These are phyloP conservation scores for Russula vinacea DNA, from an alignment of 768 basidiomycete species.

Conservation along the genomic window DNA sequence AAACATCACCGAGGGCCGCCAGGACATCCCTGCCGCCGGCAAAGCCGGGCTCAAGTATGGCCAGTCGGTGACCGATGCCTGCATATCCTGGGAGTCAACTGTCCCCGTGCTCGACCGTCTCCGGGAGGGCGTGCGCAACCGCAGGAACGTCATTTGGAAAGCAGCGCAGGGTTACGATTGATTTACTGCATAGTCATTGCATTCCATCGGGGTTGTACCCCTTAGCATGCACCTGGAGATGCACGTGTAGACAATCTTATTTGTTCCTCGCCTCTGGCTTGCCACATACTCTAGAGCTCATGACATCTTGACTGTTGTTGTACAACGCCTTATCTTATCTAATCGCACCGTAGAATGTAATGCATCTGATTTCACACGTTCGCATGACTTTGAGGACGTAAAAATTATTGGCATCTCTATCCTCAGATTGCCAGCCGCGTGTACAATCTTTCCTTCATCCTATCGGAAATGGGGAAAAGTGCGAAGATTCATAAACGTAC, in stretches of 20 bases:
- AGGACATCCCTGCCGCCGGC: slow-evolving; percentile 75
- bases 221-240: background rate
- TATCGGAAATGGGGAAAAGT: slow-evolving; percentile 55
- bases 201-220: background rate
- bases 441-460: background rate
- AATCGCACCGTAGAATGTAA: background rate
- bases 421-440: background rate
- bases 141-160: slow-evolving; percentile 51
- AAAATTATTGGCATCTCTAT: background rate
- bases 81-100: slow-evolving; percentile 87
- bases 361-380: background rate
- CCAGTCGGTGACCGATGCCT: slow-evolving; percentile 85
- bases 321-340: slow-evolving; percentile 25
- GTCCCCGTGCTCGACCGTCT: slow-evolving; percentile 77
- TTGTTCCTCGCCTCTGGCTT: background rate
- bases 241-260: background rate
- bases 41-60: slow-evolving; percentile 75
- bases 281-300: slow-evolving; percentile 12
- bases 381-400: background rate
- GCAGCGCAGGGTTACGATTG: slow-evolving; percentile 33
- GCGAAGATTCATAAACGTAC: slow-evolving; percentile 63
- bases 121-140: slow-evolving; percentile 80
- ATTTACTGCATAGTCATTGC: slow-evolving; percentile 13
- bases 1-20: slow-evolving; percentile 83
- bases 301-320: background rate